These are phyloP conservation scores for Ogataea minuta DNA, from an alignment of 805 yeast species.

Conservation along the genomic window DNA sequence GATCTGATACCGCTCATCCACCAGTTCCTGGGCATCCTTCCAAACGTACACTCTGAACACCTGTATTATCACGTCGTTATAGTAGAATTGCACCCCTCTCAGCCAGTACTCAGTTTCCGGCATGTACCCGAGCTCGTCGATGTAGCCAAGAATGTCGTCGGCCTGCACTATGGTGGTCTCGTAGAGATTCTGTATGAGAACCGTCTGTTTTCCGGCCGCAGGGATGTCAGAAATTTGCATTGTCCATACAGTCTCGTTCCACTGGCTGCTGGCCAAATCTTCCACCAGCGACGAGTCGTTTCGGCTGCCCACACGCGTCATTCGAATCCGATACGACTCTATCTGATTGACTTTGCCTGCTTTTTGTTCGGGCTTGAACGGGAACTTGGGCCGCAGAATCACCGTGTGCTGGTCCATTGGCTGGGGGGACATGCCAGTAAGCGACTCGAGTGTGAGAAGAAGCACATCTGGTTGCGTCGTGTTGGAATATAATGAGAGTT, in stretches of 20 bases:
- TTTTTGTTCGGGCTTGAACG: constrained; percentile 51
- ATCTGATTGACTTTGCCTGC: constrained; percentile 58
- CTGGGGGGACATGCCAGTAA: constrained; percentile 50
- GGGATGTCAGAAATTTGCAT: constrained; percentile 71
- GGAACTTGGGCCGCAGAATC: constrained; percentile 47
- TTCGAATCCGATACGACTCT: constrained; percentile 51
- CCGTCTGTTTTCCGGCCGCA: constrained; percentile 66
- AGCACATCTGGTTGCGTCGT: constrained; percentile 42
- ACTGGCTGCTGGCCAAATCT: constrained; percentile 10
- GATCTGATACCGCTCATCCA: constrained; percentile 55
- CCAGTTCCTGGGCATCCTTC: constrained; percentile 25
- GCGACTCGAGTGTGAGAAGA: constrained; percentile 47
- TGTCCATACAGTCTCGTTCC: constrained; percentile 49
- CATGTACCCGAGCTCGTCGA: constrained; percentile 71
- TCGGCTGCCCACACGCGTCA: constrained; percentile 46
- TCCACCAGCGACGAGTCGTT: constrained; percentile 21
- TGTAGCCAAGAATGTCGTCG: constrained; percentile 42
- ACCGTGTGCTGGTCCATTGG: constrained; percentile 47
- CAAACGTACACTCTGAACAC: constrained; percentile 47
- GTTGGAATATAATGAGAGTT: constrained; percentile 46
- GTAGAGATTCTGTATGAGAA: constrained; percentile 63
- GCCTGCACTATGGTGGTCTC: constrained; percentile 55
- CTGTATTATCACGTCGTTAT: constrained; percentile 60
- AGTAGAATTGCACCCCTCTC: constrained; percentile 59
- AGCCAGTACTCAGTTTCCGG: constrained; percentile 60